Percentiles rank a stretch among this genome's conserved stretches.
These are phyloP conservation scores for Helicostylum pulchrum DNA, from an alignment of 192 early-diverging fungal species.

Conservation along the genomic window DNA sequence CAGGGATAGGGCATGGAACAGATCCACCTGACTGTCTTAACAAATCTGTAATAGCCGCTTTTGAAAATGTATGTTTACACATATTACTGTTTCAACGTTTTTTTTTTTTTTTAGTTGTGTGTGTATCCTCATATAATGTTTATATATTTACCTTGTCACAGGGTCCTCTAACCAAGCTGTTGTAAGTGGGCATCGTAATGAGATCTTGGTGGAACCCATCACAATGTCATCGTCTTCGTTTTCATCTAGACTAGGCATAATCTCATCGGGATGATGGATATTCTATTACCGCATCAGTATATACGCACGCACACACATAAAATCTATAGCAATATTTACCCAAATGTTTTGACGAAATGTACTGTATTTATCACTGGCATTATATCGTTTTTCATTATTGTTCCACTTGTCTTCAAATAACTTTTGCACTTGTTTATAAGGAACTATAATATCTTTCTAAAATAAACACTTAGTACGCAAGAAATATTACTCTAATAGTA, in stretches of 20 bases:
- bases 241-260: constrained; percentile 16
- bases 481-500: not conserved
- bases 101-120: not conserved
- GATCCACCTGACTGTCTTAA: not conserved
- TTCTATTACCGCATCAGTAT: constrained; percentile 16
- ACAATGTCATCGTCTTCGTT: constrained; percentile 33
- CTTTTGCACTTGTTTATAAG: constrained; percentile 4
- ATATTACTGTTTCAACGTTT: constrained; percentile 2
- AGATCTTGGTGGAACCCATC: constrained; percentile 19
- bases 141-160: constrained; percentile 23
- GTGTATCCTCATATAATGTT: not conserved
- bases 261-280: constrained; percentile 29
- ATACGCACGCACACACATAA: not conserved
- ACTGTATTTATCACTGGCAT: not conserved
- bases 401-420: not conserved
- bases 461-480: too few species aligned
- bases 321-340: constrained; percentile 15
- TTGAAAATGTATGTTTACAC: constrained; percentile 33
- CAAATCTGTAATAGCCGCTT: constrained; percentile 17
- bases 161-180: constrained; percentile 31
- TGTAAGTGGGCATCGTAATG: constrained; percentile 31
- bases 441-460: constrained; percentile 21
- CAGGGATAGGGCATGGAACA: constrained; percentile 25
- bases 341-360: constrained; percentile 31
- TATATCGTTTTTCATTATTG: not conserved